Evolutionary conservation across 306 rosid genomes (phyloP).

Genomic region (Prunus fruticosa): DNA sequence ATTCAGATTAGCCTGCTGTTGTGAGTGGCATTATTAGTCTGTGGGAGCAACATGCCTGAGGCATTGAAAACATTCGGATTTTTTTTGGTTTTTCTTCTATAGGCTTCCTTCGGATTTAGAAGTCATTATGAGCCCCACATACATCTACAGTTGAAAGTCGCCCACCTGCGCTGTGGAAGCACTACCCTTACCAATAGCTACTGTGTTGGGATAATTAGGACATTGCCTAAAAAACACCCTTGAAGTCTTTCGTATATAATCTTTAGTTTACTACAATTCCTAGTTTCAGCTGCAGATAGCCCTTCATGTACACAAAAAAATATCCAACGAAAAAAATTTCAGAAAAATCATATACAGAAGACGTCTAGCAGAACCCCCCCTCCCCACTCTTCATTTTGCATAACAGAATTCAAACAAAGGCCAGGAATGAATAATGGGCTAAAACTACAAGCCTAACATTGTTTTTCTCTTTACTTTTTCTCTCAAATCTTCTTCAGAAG

Average conservation of each 20-base stretch:
- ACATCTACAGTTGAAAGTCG: too few species aligned
- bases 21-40: too few species aligned
- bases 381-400: too few species aligned
- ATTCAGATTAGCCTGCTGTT: too few species aligned
- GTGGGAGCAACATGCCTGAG: too few species aligned
- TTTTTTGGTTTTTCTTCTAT: too few species aligned
- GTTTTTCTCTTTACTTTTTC: slow-evolving; percentile 47
- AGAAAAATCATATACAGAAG: not conserved
- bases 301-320: not conserved
- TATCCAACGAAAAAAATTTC: not conserved
- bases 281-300: not conserved
- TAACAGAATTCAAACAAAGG: not conserved
- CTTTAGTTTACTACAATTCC: not conserved
- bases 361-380: not conserved
- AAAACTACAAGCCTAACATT: slow-evolving; percentile 55
- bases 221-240: not conserved
- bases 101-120: too few species aligned
- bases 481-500: slow-evolving; percentile 55
- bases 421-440: slow-evolving; percentile 9
- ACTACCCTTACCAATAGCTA: not conserved
- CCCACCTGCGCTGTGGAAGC: too few species aligned
- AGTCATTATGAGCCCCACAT: too few species aligned
- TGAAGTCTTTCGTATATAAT: not conserved
- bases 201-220: not conserved
- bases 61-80: too few species aligned